Base-by-base conservation (phyloP, 2,329 filamentous ascomycete genomes). In the Cercospora sojina region DNA sequence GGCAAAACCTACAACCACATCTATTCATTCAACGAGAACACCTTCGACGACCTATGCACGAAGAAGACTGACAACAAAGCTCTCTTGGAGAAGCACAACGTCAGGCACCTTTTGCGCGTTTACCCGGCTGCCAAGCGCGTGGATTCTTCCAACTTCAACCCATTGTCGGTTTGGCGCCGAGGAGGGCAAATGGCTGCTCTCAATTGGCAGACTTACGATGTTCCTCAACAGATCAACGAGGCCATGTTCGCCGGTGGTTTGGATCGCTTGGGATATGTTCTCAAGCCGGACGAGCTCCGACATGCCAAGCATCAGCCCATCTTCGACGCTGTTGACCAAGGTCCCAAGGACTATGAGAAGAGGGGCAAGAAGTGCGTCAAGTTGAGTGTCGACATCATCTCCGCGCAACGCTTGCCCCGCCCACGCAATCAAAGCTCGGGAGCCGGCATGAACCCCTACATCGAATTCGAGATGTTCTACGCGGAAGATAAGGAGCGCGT, bases 141-240 rank as follows among this genome's bases (percentile, higher is more conserved):
- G 64, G 88, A 87, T 35, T 98, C 95, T 0, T 92, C 90, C 73
- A 99, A 99, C 80, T 98, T 97, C 75, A 93, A 97, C 74, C 95
- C 95, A 0, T 86, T 97, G 70, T 89, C 90, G 69, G 96, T 95
- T 77, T 99, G 95, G 95, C 89, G 94, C 60, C 89, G 92, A 51
- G 95, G 95, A 32, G 95, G 97, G 18, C 95, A 99, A 80, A 98
- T 99, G 94, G 93, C 91, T 13, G 95, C 95, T 0, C 84, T 98
- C 69, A 99, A 99, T 80, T 98, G 95, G 94, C 95, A 99, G 80
- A 98, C 93, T 0, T 97, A 96, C 75, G 95, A 98, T 76, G 85
- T 96, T 18, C 92, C 93, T 55, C 95, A 97, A 87, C 94, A 98
- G 77, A 86, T 98, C 78, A 98, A 98, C 77, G 91, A 95, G 72